A percentile compares a stretch with the other conserved stretches of the same genome.
Conservation (phyloP, 768 basidiomycete species). For the Zangia roseola region DNA sequence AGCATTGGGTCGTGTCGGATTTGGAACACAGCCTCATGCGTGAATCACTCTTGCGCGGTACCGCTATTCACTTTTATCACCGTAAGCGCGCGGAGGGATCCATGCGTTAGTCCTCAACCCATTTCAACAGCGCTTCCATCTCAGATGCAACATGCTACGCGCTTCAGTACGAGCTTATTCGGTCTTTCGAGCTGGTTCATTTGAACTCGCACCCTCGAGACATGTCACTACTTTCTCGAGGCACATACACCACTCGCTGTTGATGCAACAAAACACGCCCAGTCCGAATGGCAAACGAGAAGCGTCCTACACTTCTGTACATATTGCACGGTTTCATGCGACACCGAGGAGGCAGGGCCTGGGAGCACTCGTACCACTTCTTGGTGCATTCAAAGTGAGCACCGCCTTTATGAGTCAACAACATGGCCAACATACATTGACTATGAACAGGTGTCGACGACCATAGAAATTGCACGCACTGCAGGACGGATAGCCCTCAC, state of each 20-base stretch:
- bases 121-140: slow-evolving; percentile 1
- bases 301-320: neutral
- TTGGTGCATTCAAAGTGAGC: slow-evolving; percentile 63
- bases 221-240: neutral
- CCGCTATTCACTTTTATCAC: neutral
- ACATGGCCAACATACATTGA: neutral
- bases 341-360: slow-evolving; percentile 33
- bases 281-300: slow-evolving; percentile 2
- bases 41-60: slow-evolving; percentile 2
- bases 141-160: slow-evolving; percentile 57
- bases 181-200: neutral
- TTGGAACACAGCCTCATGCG: slow-evolving; percentile 8
- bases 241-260: neutral
- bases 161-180: slow-evolving; percentile 18
- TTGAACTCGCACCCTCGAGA: neutral
- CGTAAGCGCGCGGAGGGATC: slow-evolving; percentile 4
- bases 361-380: slow-evolving; percentile 38
- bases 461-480: slow-evolving; percentile 68
- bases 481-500: slow-evolving; percentile 72
- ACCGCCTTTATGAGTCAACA: neutral
- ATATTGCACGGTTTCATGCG: slow-evolving; percentile 39
- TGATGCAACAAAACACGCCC: slow-evolving; percentile 1
- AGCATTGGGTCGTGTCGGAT: too few species aligned
- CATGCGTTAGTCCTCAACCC: neutral
- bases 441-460: slow-evolving; percentile 61